These are phyloP conservation scores for Diplodia mutila DNA, from an alignment of 2,329 filamentous ascomycete genomes.

Conservation along the genomic window DNA sequence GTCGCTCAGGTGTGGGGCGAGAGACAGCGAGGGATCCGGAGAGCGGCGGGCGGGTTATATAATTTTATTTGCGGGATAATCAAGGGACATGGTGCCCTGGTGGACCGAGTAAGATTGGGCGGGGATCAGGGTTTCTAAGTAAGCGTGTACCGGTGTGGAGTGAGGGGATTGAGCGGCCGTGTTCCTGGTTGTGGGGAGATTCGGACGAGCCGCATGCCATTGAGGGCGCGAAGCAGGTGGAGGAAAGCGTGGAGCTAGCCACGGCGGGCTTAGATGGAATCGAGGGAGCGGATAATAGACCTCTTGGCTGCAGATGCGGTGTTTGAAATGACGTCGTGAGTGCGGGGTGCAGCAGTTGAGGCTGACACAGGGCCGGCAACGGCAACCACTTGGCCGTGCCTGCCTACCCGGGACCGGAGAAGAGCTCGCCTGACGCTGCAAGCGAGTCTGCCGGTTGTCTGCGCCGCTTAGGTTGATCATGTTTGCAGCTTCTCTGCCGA, in stretches of 20 bases:
- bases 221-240: constrained; percentile 4
- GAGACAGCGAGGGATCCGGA: neutral
- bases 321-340: constrained; percentile 12
- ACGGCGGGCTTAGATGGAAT: neutral
- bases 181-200: neutral
- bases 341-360: constrained; percentile 10
- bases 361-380: neutral
- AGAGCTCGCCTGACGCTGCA: neutral
- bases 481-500: no score
- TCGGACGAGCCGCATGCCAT: constrained; percentile 18
- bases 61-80: neutral
- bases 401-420: neutral
- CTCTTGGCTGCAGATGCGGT: constrained; percentile 1
- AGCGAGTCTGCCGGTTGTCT: neutral
- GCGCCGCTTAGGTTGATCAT: no score
- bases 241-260: neutral
- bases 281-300: neutral
- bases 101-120: neutral
- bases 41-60: neutral
- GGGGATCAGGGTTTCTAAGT: neutral
- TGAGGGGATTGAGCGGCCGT: neutral
- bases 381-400: neutral
- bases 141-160: neutral
- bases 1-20: neutral
- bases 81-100: neutral